These are phyloP conservation scores for Pythium diclinum DNA, from an alignment of 352 stramenopile genomes.

Conservation along the genomic window DNA sequence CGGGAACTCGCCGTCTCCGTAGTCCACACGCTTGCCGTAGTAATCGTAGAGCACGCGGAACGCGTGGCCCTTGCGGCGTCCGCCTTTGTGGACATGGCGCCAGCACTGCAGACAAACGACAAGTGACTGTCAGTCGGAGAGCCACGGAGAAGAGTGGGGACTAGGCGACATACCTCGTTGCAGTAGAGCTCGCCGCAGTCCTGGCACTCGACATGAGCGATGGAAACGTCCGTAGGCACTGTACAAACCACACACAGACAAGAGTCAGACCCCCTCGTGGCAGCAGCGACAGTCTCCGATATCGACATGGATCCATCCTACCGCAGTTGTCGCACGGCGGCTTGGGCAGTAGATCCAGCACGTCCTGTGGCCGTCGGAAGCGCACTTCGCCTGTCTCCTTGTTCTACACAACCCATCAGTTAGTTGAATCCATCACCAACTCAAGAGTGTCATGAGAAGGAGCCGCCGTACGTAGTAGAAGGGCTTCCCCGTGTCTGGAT, in stretches of 20 bases:
- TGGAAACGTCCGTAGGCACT: slow-evolving; percentile 21
- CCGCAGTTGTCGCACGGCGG: slow-evolving; percentile 90
- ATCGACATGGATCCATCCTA: slow-evolving; percentile 11
- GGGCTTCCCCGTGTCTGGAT: slow-evolving; percentile 58
- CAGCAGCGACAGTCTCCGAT: background rate
- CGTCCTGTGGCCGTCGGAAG: slow-evolving; percentile 86
- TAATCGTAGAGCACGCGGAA: slow-evolving; percentile 91
- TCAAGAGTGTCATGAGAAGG: no score
- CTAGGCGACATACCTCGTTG: slow-evolving; percentile 36
- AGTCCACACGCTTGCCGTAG: slow-evolving; percentile 90
- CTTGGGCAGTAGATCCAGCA: slow-evolving; percentile 88
- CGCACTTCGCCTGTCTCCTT: slow-evolving; percentile 91
- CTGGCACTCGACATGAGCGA: slow-evolving; percentile 82
- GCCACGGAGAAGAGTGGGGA: background rate
- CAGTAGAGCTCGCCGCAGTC: slow-evolving; percentile 91
- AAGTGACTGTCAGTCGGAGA: background rate
- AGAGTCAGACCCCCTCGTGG: background rate
- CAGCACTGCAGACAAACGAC: slow-evolving; percentile 58
- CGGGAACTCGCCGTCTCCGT: slow-evolving; percentile 88
- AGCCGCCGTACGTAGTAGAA: slow-evolving; percentile 87
- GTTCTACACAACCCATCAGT: slow-evolving; percentile 50
- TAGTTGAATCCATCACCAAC: background rate
- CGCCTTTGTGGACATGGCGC: slow-evolving; percentile 82
- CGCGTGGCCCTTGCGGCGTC: slow-evolving; percentile 66
- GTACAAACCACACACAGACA: slow-evolving; percentile 9